These are phyloP conservation scores for Fusarium heterosporum DNA, from an alignment of 2,329 filamentous ascomycete species.

Conservation along the genomic window DNA sequence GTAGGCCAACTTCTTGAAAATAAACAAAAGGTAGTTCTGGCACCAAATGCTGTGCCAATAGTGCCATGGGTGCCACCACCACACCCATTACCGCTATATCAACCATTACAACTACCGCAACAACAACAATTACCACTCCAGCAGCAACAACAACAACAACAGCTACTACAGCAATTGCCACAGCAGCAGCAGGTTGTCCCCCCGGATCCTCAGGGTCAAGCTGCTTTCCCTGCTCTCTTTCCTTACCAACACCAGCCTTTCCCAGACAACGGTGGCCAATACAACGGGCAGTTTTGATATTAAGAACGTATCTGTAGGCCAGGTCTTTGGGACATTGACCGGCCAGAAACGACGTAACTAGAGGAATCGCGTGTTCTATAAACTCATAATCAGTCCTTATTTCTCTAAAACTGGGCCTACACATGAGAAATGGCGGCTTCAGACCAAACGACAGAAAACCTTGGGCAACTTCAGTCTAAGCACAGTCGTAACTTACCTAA, in stretches of 20 bases:
- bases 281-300: neutral
- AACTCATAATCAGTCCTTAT: neutral
- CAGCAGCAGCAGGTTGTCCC: neutral
- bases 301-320: neutral
- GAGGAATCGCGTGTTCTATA: neutral
- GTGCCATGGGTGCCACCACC: neutral
- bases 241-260: neutral
- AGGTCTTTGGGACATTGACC: neutral
- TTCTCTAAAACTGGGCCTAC: neutral
- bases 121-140: neutral
- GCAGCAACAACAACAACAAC: neutral
- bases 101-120: neutral
- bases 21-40: neutral
- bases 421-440: too few relatives aligned
- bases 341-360: neutral
- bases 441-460: neutral
- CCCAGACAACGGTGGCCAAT: neutral
- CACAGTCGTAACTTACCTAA: too few relatives aligned
- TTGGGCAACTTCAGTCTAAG: too few relatives aligned
- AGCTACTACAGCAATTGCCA: neutral
- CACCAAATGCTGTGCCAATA: neutral
- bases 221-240: neutral
- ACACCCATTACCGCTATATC: neutral
- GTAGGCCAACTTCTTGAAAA: neutral
- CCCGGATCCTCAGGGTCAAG: neutral